Evolutionary conservation across 1,139 yeast genomes (phyloP).

Genomic region (Hyphopichia burtonii): DNA sequence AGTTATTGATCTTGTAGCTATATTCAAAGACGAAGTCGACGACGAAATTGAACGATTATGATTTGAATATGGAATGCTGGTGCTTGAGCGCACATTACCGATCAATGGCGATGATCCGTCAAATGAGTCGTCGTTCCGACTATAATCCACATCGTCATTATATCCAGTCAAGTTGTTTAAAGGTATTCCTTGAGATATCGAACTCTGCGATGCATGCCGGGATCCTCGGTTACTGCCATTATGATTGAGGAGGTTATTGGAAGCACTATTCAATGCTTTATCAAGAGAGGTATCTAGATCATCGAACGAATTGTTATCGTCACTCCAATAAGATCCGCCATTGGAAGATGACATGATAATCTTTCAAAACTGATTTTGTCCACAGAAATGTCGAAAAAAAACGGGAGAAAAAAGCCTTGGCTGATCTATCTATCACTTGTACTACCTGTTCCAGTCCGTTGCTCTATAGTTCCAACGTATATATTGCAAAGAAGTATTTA

Average conservation of each 20-base stretch:
- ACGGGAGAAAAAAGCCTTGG: too few relatives aligned
- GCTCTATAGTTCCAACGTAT: too few relatives aligned
- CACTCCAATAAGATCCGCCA: slow-evolving; percentile 10
- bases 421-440: too few relatives aligned
- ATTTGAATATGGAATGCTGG: slow-evolving; percentile 7
- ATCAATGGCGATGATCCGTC: slow-evolving; percentile 34
- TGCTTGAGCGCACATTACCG: slow-evolving; percentile 8
- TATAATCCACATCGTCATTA: neutral
- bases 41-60: slow-evolving; percentile 22
- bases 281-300: slow-evolving; percentile 46
- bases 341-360: slow-evolving; percentile 11
- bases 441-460: too few relatives aligned
- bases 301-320: slow-evolving; percentile 34
- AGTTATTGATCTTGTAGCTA: slow-evolving; percentile 14
- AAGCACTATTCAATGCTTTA: slow-evolving; percentile 41
- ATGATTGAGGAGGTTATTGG: slow-evolving; percentile 27
- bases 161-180: slow-evolving; percentile 3
- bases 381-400: too few relatives aligned
- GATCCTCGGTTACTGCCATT: slow-evolving; percentile 12
- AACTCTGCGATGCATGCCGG: slow-evolving; percentile 25
- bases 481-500: neutral
- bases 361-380: too few relatives aligned
- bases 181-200: slow-evolving; percentile 25
- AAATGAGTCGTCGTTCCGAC: slow-evolving; percentile 5
- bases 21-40: slow-evolving; percentile 17